These are phyloP conservation scores for Candida bentonensis DNA, from an alignment of 805 yeast genomes.

Conservation along the genomic window DNA sequence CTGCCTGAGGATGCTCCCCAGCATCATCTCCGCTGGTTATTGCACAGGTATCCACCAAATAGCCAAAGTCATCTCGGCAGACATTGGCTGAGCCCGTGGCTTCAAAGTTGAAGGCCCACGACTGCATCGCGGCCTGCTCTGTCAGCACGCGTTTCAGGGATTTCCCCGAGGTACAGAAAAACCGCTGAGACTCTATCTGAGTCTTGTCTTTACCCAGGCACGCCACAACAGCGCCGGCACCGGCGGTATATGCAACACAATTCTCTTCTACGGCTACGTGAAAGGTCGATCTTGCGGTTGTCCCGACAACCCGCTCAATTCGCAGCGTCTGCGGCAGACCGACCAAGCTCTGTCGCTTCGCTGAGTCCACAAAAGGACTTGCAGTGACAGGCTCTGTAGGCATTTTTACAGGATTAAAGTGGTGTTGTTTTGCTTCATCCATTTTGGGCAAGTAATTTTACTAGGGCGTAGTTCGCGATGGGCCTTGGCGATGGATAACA, in stretches of 20 bases:
- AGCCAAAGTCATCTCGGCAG: conserved; percentile 7
- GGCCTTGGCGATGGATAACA: too few relatives aligned
- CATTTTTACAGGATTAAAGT: too few relatives aligned
- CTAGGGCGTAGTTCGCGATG: too few relatives aligned
- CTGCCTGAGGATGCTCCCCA: conserved; percentile 4
- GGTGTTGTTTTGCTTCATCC: too few relatives aligned
- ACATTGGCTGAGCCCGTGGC: neutral
- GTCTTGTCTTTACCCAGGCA: conserved; percentile 1
- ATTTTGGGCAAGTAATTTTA: too few relatives aligned
- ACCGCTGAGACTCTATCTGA: conserved; percentile 5
- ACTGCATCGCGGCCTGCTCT: conserved; percentile 3
- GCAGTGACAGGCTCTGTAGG: neutral
- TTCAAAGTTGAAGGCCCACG: conserved; percentile 4
- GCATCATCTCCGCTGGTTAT: conserved; percentile 2
- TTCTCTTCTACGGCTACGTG: conserved; percentile 8
- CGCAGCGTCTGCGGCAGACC: neutral
- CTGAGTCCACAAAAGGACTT: neutral
- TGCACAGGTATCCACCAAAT: conserved; percentile 1
- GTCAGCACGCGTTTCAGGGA: conserved; percentile 8
- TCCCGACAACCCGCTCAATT: conserved; percentile 11
- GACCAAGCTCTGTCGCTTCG: neutral
- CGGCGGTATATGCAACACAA: conserved; percentile 16
- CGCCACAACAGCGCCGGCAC: conserved; percentile 17
- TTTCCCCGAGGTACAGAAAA: conserved; percentile 8
- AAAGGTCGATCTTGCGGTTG: conserved; percentile 10